These are phyloP conservation scores for Erysimum pusillum DNA, from an alignment of 441 rosid genomes.

Conservation along the genomic window DNA sequence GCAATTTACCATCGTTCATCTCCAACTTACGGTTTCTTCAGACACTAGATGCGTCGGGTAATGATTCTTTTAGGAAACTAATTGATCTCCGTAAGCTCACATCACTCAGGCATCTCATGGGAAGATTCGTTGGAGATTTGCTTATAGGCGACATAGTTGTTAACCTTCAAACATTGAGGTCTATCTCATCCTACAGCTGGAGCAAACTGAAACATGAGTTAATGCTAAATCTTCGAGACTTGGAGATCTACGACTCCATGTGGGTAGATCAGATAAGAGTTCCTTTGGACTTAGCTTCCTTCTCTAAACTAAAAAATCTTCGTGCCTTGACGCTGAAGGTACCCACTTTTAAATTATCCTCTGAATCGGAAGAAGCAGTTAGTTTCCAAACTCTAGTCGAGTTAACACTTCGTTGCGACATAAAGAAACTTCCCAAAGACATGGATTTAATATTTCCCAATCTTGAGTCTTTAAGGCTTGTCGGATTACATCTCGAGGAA, in stretches of 20 bases:
- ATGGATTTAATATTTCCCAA: conserved; percentile 10
- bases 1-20: not conserved
- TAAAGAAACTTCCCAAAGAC: too few species aligned
- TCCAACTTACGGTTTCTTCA: conserved; percentile 22
- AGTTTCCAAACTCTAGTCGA: too few species aligned
- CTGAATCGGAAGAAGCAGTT: not conserved
- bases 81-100: conserved; percentile 3
- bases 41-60: conserved; percentile 14
- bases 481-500: not conserved
- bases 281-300: not conserved
- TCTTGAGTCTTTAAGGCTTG: conserved; percentile 1
- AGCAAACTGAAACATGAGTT: not conserved
- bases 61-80: not conserved
- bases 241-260: not conserved
- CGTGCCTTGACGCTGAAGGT: not conserved
- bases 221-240: not conserved
- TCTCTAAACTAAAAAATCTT: not conserved
- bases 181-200: conserved; percentile 6
- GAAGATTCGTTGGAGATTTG: not conserved
- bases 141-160: not conserved
- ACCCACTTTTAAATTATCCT: not conserved
- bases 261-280: not conserved
- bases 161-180: conserved; percentile 33
- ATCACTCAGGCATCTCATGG: conserved; percentile 9
- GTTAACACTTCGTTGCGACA: too few species aligned